Percentiles rank a stretch among this genome's conserved stretches.
phyloP scores from a whole-genome alignment of 306 rosid genomes.

The Acacia acuminata region DNA sequence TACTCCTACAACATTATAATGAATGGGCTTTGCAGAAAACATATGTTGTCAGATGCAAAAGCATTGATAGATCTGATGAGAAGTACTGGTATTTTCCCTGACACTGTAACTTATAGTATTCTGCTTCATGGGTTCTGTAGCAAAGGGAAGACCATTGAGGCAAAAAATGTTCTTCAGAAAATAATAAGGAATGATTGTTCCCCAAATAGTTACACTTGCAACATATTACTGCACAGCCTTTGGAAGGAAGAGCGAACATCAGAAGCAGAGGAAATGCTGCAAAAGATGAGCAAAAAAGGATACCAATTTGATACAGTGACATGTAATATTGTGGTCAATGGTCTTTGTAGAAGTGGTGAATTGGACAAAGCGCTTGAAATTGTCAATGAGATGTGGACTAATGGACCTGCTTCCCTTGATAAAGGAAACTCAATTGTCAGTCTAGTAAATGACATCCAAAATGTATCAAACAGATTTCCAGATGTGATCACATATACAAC shows the following conservation, averaged over 20 bases:
- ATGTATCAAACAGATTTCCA: conserved; percentile 64
- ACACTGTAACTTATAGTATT: conserved; percentile 70
- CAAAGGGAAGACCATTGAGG: conserved; percentile 69
- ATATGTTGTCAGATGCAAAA: conserved; percentile 79
- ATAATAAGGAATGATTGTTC: conserved; percentile 64
- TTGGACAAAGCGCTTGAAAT: conserved; percentile 63
- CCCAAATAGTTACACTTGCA: conserved; percentile 87
- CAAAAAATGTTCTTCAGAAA: conserved; percentile 71
- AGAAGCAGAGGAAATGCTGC: conserved; percentile 83
- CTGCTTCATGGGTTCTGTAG: conserved; percentile 80
- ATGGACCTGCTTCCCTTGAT: conserved; percentile 68
- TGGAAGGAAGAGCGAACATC: conserved; percentile 82
- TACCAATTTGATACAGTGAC: conserved; percentile 76
- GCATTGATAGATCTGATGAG: conserved; percentile 59
- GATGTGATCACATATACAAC: conserved; percentile 79
- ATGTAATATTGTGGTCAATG: conserved; percentile 81
- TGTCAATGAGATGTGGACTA: conserved; percentile 82
- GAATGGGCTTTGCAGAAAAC: conserved; percentile 72
- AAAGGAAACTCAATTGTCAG: conserved; percentile 61
- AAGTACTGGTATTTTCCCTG: conserved; percentile 58
- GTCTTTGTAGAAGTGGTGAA: conserved; percentile 78
- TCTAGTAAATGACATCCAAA: conserved; percentile 52
- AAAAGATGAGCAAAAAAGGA: conserved; percentile 73
- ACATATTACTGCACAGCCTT: conserved; percentile 79
- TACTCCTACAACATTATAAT: conserved; percentile 77